Evolutionary conservation across 352 stramenopile species (phyloP), one percentile per base, ranked within the genome.

Genomic region (Phytophthora macrochlamydospora): DNA sequence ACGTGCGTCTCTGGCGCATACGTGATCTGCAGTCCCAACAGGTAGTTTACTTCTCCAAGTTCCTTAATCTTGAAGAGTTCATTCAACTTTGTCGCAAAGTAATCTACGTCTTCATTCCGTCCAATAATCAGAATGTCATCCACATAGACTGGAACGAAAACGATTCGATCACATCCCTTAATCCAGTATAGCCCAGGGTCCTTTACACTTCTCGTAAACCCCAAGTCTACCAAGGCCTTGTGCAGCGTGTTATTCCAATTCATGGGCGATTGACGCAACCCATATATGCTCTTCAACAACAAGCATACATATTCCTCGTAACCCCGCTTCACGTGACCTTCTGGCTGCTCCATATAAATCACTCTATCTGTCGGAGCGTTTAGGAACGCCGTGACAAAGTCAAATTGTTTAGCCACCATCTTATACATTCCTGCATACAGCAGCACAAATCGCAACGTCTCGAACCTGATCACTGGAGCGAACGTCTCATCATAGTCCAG

Each of bases 401-500:
- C 14, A 29, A 49, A 49, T 7, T 56, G 46, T 37, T 51, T 63
- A 12, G 33, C 46, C 14, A 63, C 46, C 2, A 11, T 18, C 29
- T 56, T 55, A 1, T 18, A 30, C 35, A 62, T 35, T 0, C 56
- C 37, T 51, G 46, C 35, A 2, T 32, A 60, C n/a, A 60, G 33
- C 4, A 67, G 42, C n/a, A 67, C 59, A 31, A 67, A 18, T 50
- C 35, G 5, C 11, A 67, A 11, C 7, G 44, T 56, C 29, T 67
- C 51, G 46, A 67, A 67, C 33, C 44, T 40, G 8, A 50, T n/a
- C 7, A 65, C 49, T 30, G 57, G 49, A 48, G 56, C 29, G 7
- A 65, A 57, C 18, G 57, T 46, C 12, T 67, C 59, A 60, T 67
- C 51, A 67, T 56, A 67, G 18, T 67, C 59, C 38, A 61, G 48